phyloP scores from a whole-genome alignment of 176 grass and related monocot species.

The Avena insularis region DNA sequence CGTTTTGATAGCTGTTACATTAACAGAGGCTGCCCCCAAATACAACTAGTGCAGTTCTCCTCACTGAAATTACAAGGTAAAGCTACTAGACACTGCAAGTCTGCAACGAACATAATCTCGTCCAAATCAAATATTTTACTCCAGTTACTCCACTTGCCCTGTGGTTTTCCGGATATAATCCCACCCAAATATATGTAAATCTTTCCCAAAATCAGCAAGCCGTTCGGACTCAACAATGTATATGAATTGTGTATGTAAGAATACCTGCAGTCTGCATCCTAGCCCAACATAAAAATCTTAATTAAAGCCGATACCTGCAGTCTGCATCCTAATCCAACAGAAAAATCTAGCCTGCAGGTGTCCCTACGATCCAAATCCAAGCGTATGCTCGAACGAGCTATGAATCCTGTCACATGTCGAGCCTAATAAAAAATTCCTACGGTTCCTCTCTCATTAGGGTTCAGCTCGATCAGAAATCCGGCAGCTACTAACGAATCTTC shows the following conservation, averaged over 20 bases:
- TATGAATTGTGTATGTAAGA: too few species aligned
- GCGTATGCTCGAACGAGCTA: not conserved
- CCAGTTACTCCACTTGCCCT: not conserved
- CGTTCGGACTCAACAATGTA: not conserved
- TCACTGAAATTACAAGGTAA: not conserved
- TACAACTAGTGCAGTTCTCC: not conserved
- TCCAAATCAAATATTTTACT: not conserved
- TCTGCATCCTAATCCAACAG: not conserved
- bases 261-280: not conserved
- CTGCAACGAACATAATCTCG: not conserved
- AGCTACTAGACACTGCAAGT: not conserved
- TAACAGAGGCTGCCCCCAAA: not conserved
- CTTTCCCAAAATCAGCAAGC: not conserved
- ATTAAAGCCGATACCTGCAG: not conserved
- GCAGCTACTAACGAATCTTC: not conserved
- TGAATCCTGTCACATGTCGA: not conserved
- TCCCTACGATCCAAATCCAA: not conserved
- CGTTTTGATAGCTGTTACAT: not conserved
- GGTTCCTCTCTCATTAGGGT: not conserved
- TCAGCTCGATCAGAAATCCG: not conserved
- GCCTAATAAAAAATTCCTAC: not conserved
- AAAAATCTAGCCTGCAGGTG: not conserved
- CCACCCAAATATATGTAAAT: not conserved
- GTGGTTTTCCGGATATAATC: not conserved
- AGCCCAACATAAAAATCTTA: not conserved